A percentile compares a stretch with the other conserved stretches of the same genome.
phyloP scores from a whole-genome alignment of 2,329 filamentous ascomycete genomes.

The Alternaria brassicicola region DNA sequence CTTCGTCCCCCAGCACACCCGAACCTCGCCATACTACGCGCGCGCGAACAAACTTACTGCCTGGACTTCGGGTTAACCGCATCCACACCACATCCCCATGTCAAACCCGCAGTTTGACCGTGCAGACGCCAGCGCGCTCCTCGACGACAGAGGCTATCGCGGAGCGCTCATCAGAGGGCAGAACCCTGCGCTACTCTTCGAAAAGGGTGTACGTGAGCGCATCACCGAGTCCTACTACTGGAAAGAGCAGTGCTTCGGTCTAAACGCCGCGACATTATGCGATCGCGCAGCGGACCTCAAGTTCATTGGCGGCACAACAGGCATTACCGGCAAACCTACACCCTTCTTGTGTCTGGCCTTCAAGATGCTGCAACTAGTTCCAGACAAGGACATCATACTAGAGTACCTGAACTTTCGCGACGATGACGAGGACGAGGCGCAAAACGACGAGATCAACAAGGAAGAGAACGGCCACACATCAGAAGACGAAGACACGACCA shows the following conservation, averaged over 20 bases:
- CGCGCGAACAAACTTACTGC: not conserved
- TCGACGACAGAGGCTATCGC: constrained; percentile 87
- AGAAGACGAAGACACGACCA: constrained; percentile 7
- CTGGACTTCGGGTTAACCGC: not conserved
- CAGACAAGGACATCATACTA: constrained; percentile 75
- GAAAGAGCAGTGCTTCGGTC: constrained; percentile 97
- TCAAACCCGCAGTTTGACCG: constrained; percentile 63
- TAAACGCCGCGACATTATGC: constrained; percentile 81
- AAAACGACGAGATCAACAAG: constrained; percentile 46
- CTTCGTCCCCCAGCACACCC: constrained; percentile 1
- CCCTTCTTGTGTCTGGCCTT: constrained; percentile 94
- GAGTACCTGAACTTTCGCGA: constrained; percentile 73
- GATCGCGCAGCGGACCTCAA: constrained; percentile 85
- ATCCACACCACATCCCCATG: constrained; percentile 15
- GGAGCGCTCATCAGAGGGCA: constrained; percentile 82
- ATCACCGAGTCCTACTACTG: constrained; percentile 97
- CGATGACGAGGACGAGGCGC: constrained; percentile 29
- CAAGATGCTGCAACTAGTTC: constrained; percentile 88
- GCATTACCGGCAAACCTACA: constrained; percentile 81
- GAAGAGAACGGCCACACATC: constrained; percentile 9
- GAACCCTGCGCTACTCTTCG: constrained; percentile 94
- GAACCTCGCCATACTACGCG: not conserved
- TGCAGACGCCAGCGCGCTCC: constrained; percentile 76
- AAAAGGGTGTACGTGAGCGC: constrained; percentile 93
- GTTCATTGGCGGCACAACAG: constrained; percentile 88